These are phyloP conservation scores for Psophocarpus tetragonolobus DNA, from an alignment of 306 rosid species.

Conservation along the genomic window DNA sequence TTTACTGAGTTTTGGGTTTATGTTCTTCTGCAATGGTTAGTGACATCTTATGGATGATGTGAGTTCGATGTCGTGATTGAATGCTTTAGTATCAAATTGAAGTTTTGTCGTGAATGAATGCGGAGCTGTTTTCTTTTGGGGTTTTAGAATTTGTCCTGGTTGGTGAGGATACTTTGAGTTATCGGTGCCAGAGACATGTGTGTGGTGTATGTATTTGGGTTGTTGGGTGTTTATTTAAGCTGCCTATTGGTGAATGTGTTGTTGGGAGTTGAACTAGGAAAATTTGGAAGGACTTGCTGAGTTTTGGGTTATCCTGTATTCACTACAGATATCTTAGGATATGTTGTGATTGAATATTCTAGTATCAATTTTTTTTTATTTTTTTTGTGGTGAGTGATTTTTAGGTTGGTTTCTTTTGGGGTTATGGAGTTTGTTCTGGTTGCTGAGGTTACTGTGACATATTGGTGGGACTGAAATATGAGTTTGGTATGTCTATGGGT, in stretches of 20 bases:
- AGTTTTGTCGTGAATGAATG: background rate
- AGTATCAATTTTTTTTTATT: background rate
- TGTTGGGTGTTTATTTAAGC: no score
- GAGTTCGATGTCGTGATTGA: background rate
- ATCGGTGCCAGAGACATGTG: background rate
- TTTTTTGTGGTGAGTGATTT: background rate
- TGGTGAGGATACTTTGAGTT: slow-evolving; percentile 5
- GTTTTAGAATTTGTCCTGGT: background rate
- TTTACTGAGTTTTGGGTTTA: background rate
- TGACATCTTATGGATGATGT: background rate
- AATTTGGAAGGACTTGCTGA: background rate
- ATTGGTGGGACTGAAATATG: background rate
- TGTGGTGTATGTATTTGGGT: no score
- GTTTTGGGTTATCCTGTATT: background rate
- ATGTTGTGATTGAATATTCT: background rate
- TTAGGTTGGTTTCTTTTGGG: background rate
- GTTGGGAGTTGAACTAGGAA: background rate
- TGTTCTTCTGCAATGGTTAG: background rate
- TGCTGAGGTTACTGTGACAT: slow-evolving; percentile 3
- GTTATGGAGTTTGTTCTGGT: background rate
- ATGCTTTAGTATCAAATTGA: background rate
- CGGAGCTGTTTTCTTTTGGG: background rate
- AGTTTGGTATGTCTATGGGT: background rate
- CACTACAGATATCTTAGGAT: background rate
- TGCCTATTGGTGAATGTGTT: background rate